Percentiles rank a stretch among this genome's conserved stretches.
phyloP scores from a whole-genome alignment of 257 asterid species.

The Datura wrightii region DNA sequence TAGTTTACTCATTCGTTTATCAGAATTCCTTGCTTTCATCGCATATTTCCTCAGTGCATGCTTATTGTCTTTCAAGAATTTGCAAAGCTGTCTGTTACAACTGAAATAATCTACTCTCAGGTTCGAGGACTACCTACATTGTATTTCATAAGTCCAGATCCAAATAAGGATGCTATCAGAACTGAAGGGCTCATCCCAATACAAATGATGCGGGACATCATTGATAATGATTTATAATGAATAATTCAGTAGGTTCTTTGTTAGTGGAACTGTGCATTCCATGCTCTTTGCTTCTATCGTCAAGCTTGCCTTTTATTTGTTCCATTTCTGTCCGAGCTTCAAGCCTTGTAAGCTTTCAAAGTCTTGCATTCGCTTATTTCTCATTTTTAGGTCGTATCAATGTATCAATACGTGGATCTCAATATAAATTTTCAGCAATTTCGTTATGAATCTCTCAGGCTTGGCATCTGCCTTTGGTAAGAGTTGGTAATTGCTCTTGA shows the following conservation, averaged over 20 bases:
- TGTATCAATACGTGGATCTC: conserved; percentile 17
- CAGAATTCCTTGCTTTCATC: neutral
- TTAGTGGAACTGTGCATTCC: neutral
- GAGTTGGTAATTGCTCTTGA: neutral
- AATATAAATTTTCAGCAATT: neutral
- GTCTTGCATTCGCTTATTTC: no score
- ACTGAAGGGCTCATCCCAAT: conserved; percentile 97
- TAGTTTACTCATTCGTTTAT: neutral
- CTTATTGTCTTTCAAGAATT: neutral
- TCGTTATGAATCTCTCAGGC: neutral
- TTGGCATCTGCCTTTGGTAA: neutral
- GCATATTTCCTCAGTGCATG: neutral
- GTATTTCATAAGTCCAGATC: conserved; percentile 91
- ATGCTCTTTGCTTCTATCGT: neutral
- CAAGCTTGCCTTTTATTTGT: neutral
- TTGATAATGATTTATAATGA: conserved; percentile 76
- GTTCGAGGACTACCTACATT: conserved; percentile 90
- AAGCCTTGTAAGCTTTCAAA: no score
- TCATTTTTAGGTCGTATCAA: no score
- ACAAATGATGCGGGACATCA: conserved; percentile 88
- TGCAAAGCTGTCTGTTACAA: neutral
- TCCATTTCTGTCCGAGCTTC: no score
- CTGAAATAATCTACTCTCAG: conserved; percentile 49
- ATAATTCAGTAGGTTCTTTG: conserved; percentile 20
- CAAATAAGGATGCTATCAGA: conserved; percentile 85